A percentile compares a stretch with the other conserved stretches of the same genome.
Evolutionary conservation across 2,329 filamentous ascomycete species (phyloP).

Genomic region (Claviceps spartinae): DNA sequence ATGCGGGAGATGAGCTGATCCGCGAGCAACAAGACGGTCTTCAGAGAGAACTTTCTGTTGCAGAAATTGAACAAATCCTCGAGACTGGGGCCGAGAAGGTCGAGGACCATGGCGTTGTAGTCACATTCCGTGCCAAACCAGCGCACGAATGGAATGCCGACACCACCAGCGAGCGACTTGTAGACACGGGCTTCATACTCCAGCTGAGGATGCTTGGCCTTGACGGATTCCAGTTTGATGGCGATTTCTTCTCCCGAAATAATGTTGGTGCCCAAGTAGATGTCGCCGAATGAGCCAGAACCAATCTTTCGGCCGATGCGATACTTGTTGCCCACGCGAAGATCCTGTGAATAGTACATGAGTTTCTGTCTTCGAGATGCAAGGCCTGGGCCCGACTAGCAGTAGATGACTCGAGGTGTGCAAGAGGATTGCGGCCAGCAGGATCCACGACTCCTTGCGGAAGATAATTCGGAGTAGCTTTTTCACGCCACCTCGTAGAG

Average conservation of each 20-base stretch:
- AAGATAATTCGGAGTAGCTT: too few species aligned
- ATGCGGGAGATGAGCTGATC: constrained; percentile 98
- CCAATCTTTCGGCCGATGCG: constrained; percentile 98
- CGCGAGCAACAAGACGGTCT: constrained; percentile 91
- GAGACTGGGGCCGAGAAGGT: constrained; percentile 85
- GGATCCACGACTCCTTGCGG: too few species aligned
- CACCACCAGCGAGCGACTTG: constrained; percentile 81
- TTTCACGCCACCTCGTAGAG: background rate
- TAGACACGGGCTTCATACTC: constrained; percentile 97
- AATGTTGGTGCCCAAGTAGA: constrained; percentile 98
- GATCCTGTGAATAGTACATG: constrained; percentile 50
- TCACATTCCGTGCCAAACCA: constrained; percentile 99
- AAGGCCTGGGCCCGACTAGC: too few species aligned
- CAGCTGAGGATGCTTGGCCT: constrained; percentile 97
- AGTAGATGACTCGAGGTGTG: too few species aligned
- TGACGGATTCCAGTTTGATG: constrained; percentile 98
- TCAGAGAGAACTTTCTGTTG: constrained; percentile 98
- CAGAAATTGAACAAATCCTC: constrained; percentile 99
- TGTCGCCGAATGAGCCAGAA: constrained; percentile 93
- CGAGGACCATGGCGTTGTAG: constrained; percentile 99
- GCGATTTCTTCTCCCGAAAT: constrained; percentile 99
- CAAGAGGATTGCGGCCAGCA: too few species aligned
- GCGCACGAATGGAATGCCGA: constrained; percentile 95
- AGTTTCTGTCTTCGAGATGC: background rate
- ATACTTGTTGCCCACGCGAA: constrained; percentile 99